phyloP scores from a whole-genome alignment of 352 stramenopile genomes.

The Phytophthora megakarya region DNA sequence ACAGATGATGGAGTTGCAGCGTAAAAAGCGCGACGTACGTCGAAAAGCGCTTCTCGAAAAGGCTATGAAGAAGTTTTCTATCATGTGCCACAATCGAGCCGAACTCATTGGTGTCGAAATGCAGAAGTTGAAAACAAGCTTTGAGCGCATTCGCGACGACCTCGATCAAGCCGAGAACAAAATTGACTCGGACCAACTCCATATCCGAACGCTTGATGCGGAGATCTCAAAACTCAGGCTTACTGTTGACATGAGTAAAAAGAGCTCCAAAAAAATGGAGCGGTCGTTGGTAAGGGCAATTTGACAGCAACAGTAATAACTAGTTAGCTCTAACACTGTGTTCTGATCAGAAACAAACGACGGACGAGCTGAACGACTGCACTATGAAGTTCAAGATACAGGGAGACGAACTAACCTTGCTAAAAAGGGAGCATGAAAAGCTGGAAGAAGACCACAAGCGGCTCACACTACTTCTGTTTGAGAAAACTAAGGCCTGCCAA shows the following conservation, averaged over 20 bases:
- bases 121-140: constrained; percentile 49
- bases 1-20: constrained; percentile 60
- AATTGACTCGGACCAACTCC: constrained; percentile 70
- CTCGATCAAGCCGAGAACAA: constrained; percentile 73
- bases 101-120: constrained; percentile 67
- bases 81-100: constrained; percentile 62
- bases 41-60: constrained; percentile 78
- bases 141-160: constrained; percentile 53
- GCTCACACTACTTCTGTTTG: constrained; percentile 63
- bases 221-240: constrained; percentile 69
- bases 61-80: constrained; percentile 69
- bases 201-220: constrained; percentile 65
- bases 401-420: constrained; percentile 34
- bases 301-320: not conserved
- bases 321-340: constrained; percentile 3
- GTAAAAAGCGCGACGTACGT: constrained; percentile 74
- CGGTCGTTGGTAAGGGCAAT: constrained; percentile 47
- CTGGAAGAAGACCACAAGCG: constrained; percentile 58
- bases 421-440: constrained; percentile 42
- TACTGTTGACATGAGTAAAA: constrained; percentile 66
- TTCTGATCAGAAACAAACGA: constrained; percentile 53
- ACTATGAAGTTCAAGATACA: constrained; percentile 39
- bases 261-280: constrained; percentile 49
- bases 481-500: constrained; percentile 80
- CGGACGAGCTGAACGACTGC: constrained; percentile 56